phyloP scores from a whole-genome alignment of 2,329 filamentous ascomycete species.

The Pseudocercospora vitis region DNA sequence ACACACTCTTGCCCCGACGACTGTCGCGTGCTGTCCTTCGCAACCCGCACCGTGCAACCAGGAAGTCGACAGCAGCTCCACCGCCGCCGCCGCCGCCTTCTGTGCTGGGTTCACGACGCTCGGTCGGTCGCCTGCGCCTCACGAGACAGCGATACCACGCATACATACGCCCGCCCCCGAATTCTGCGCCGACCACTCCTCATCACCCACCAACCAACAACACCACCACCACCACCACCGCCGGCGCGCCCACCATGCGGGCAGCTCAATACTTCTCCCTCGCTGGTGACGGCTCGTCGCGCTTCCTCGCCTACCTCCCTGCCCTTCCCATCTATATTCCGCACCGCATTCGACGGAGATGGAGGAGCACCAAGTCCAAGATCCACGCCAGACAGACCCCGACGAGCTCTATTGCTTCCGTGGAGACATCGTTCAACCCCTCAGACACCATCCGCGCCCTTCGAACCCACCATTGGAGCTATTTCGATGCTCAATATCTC shows the following conservation, averaged over 20 bases:
- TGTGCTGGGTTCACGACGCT: not conserved
- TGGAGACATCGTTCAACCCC: conserved; percentile 81
- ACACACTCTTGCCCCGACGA: not conserved
- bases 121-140: not conserved
- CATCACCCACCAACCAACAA: no score
- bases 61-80: not conserved
- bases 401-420: conserved; percentile 69
- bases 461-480: conserved; percentile 74
- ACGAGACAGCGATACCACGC: conserved; percentile 2
- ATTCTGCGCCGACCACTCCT: conserved; percentile 4
- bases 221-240: conserved; percentile 8
- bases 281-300: conserved; percentile 34
- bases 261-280: conserved; percentile 32
- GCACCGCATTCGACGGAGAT: conserved; percentile 64
- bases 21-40: not conserved
- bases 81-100: not conserved
- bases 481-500: conserved; percentile 82
- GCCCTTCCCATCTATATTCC: conserved; percentile 57
- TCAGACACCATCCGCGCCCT: conserved; percentile 74
- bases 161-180: conserved; percentile 2
- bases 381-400: conserved; percentile 66
- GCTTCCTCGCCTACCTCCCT: conserved; percentile 48
- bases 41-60: not conserved
- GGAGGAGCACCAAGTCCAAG: conserved; percentile 62
- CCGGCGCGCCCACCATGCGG: conserved; percentile 24